Evolutionary conservation across 306 rosid genomes (phyloP).

Genomic region (Arachis hypogaea): DNA sequence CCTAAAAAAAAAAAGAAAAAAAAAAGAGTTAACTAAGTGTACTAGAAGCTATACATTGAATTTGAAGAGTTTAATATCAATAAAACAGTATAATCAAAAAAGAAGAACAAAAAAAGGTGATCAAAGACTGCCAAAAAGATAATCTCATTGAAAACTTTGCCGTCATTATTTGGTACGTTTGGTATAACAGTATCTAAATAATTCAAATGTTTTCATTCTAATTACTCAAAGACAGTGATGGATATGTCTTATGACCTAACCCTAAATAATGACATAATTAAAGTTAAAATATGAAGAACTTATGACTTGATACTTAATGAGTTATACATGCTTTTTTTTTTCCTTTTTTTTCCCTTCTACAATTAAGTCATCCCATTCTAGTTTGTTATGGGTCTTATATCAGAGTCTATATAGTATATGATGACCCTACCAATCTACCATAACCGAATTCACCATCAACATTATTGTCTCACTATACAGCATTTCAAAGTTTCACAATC

Average conservation of each 20-base stretch:
- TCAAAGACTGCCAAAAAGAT: not conserved
- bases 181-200: not conserved
- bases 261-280: not conserved
- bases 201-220: not conserved
- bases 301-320: not conserved
- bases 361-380: not conserved
- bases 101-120: no score
- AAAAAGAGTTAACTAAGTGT: no score
- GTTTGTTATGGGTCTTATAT: not conserved
- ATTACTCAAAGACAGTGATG: not conserved
- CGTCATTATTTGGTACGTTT: not conserved
- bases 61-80: no score
- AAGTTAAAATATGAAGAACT: no score
- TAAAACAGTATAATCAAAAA: not conserved
- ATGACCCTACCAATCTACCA: constrained; percentile 11
- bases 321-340: not conserved
- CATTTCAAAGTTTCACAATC: not conserved
- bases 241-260: not conserved
- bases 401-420: not conserved
- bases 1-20: no score
- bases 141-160: not conserved
- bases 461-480: not conserved
- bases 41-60: no score
- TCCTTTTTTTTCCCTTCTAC: not conserved
- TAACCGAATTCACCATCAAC: not conserved